Base-by-base conservation (phyloP, 2,329 filamentous ascomycete species). In the Fusarium aywerte region DNA sequence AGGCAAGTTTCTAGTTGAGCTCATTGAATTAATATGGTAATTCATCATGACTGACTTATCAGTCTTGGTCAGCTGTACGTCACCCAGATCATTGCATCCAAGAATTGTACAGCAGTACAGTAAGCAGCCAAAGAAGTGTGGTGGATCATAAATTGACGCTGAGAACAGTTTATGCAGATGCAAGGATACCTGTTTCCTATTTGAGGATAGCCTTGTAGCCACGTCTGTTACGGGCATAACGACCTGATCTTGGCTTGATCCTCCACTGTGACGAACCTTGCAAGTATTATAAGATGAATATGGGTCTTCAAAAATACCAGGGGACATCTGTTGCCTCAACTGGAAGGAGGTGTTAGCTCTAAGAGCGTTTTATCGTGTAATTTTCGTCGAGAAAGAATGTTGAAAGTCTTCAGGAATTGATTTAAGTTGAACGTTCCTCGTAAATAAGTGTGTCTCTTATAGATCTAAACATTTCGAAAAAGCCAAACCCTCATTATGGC, bases 401-500 rank as follows among this genome's bases (percentile, higher is more conserved):
- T 23, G 9, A 2, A 4, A 8, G 7, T 23, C 18, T 18, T 18
- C 18, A 18, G 2, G 11, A 20, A 16, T 15, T 4, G 10, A 35
- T 5, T 23, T 32, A 38, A 38, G 18, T 7, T 4, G 6, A 20
- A 7, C 3, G 7, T 38, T 20, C 33, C 33, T 16, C n/a, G 0
- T n/a, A n/a, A n/a, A n/a, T n/a, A n/a, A 35, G 12, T 21, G 11
- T n/a, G 5, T 10, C 3, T 4, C 6, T 4, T 8, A 25, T 10
- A 5, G 2, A n/a, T 16, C 20, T 15, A 33, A 32, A 1, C 11
- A 3, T 3, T 16, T 12, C 4, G 3, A 11, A 32, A 11, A 32
- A n/a, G 15, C 27, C 11, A 4, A 47, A 1, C 7, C 18, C 7
- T 27, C 4, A 33, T 7, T 18, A 78, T 77, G 74, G 20, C 72